A percentile compares a stretch with the other conserved stretches of the same genome.
Evolutionary conservation across 2,329 filamentous ascomycete genomes (phyloP).

Genomic region (Fonsecaea monophora): DNA sequence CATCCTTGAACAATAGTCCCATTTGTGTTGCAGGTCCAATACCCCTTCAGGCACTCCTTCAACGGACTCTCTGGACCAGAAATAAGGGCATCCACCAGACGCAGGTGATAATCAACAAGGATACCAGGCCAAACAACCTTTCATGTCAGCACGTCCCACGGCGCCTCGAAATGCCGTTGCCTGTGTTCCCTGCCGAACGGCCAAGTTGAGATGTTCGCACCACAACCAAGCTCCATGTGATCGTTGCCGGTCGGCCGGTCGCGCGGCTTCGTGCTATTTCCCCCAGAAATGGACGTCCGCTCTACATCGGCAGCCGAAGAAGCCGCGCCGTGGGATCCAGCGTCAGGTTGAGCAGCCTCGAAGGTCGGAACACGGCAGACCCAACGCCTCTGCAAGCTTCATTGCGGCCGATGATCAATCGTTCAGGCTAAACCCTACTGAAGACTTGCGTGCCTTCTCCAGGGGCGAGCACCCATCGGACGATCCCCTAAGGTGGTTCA

Average conservation of each 20-base stretch:
- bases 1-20: background rate
- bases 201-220: background rate
- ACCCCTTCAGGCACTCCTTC: background rate
- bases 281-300: background rate
- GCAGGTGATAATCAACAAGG: too few relatives aligned
- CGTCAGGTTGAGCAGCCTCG: background rate
- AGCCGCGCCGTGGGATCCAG: background rate
- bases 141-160: background rate
- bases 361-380: background rate
- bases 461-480: background rate
- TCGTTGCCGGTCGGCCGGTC: background rate
- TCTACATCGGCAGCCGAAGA: constrained; percentile 7
- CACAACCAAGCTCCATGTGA: background rate
- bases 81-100: too few relatives aligned
- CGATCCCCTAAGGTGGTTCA: background rate
- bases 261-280: constrained; percentile 1
- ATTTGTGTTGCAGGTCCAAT: too few relatives aligned
- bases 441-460: background rate
- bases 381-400: background rate
- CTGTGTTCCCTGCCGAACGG: constrained; percentile 3
- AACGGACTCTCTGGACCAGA: background rate
- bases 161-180: constrained; percentile 1
- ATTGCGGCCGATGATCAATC: background rate
- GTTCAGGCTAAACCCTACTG: background rate
- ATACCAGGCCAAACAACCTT: background rate